Base-by-base conservation (phyloP, 768 basidiomycete species). In the Suillus tomentosus region DNA sequence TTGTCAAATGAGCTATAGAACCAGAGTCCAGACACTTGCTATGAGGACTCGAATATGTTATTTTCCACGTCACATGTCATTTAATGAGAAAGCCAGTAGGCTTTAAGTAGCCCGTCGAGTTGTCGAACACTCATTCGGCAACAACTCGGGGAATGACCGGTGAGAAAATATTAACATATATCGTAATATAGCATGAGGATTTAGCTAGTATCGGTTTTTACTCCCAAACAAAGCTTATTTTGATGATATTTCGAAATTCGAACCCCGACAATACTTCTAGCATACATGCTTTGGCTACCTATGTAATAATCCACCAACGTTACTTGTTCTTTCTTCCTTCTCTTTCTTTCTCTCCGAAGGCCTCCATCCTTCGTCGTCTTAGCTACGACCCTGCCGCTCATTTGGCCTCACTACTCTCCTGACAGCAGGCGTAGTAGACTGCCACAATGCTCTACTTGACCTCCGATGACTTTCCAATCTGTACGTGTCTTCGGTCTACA, bases 381-480 rank as follows among this genome's bases (percentile, higher is more conserved):
- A 48, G 63, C 61, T 37, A 36, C 50, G 13, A 34, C 56, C 27
- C 40, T 19, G 39, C 31, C 70, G 48, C 65, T 71, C 70, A 5
- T 67, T 68, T 65, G 60, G 34, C 47, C 60, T 58, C 22, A 40
- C 11, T 24, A 19, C 24, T 42, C 19, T 24, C 39, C 24, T 6
- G 24, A 19, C 24, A 19, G 57, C 17, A 31, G 57, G 57, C 4
- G 24, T 11, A 63, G 59, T 56, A 61, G 27, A 42, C 56, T 37
- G 40, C 68, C 14, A 60, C 60, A 50, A 94, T 93, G 92, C 83
- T 93, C 74, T 95, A 95, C 81, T 82, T 96, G 70, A 96, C 94
- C 66, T 89, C 92, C 69, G 94, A 95, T 82, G 85, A 87, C 72
- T 94, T 96, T 79, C 91, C 94, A 70, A 82, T 97, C 72, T 95